Base-by-base conservation (phyloP, 208 protist species). In the Wallacemonas collosoma region DNA sequence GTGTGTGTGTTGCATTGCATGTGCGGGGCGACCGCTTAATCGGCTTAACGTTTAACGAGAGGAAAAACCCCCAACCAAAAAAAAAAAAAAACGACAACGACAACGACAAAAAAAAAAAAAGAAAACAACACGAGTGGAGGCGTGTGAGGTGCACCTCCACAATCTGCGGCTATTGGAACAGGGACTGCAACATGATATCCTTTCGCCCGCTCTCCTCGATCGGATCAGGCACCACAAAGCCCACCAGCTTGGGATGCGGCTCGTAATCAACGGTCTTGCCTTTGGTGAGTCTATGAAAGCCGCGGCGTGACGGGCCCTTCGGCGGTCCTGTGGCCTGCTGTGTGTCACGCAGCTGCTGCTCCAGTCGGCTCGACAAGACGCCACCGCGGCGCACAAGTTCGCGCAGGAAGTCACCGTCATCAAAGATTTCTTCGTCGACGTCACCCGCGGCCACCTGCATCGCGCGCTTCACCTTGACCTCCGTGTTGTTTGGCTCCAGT, bases 201-300 rank as follows among this genome's bases (percentile, higher is more conserved):
- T 83, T 86, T 50, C 86, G 91, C 36, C 80, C 79, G n/a, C 74
- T 81, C 50, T 82, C 58, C 38, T 90, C 83, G 45, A 87, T 82
- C 1, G 82, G 67, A 62, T 91, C 77, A 0, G 89, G 76, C 60
- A 93, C 70, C 43, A 91, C 77, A 58, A 96, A 96, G 17, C 89
- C 89, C 15, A 96, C 89, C 7, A 96, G 62, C 82, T 94, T 94
- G 39, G 87, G 89, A 17, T 86, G 74, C 47, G 89, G 86, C 68
- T 93, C 89, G 65, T 94, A 96, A 71, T 86, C 84, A 2, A 96
- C 79, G 9, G 82, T 65, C 61, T 89, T 88, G 12, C 91, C 91
- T 77, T 96, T 96, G 35, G 91, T 96, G 38, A 92, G 60, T 12
- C 86, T 44, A 56, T 96, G 89, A 58, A 94, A 94, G 0, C 89